phyloP scores from a whole-genome alignment of 75 land plant genomes.

The Cunninghamia lanceolata region DNA sequence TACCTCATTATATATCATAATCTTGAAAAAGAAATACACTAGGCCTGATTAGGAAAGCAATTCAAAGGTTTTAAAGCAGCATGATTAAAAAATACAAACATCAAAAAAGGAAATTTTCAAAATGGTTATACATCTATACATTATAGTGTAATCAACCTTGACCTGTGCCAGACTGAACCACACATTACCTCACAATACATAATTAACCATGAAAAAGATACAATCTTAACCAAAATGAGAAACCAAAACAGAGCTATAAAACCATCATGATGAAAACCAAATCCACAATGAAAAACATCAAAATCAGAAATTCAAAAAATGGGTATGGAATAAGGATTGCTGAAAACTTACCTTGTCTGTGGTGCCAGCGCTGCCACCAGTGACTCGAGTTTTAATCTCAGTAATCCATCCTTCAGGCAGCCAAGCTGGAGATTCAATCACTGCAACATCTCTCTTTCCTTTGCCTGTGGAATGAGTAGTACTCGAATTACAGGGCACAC shows the following conservation, averaged over 20 bases:
- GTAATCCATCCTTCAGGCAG: conserved; percentile 18
- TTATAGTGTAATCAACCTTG: too few relatives aligned
- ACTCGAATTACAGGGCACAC: not conserved
- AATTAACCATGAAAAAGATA: not conserved
- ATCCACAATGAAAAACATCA: not conserved
- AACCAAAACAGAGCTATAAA: not conserved
- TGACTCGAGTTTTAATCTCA: conserved; percentile 3
- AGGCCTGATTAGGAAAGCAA: not conserved
- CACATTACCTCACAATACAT: not conserved
- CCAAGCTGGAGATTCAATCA: conserved; percentile 19
- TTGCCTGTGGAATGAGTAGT: not conserved
- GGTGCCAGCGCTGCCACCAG: conserved; percentile 11
- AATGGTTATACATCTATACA: not conserved
- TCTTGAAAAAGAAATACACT: not conserved
- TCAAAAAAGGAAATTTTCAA: not conserved
- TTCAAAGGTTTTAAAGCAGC: not conserved
- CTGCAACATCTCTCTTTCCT: not conserved
- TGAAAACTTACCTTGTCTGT: conserved; percentile 16
- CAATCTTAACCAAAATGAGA: not conserved
- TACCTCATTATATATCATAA: not conserved
- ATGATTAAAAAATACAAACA: not conserved
- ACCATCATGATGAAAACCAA: not conserved
- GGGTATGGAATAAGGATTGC: not conserved
- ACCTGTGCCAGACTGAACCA: too few relatives aligned
- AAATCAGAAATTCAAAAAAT: not conserved